Conservation (phyloP, 2,329 filamentous ascomycete genomes). For the Ceratocystiopsis brevicomis region DNA sequence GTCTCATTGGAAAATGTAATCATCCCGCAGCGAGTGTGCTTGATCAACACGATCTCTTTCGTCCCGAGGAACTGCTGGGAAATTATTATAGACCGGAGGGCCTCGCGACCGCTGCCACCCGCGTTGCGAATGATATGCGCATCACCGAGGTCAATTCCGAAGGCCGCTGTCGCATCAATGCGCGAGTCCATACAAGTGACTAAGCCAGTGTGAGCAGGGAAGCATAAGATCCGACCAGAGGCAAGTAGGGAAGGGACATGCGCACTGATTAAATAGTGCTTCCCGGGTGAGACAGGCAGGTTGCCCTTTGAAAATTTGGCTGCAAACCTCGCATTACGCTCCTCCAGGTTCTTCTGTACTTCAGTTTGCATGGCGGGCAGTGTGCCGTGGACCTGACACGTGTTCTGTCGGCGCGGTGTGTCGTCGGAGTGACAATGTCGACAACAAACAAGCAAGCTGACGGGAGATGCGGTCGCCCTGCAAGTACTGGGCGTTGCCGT, state of each 20-base stretch:
- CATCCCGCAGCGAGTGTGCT: slow-evolving; percentile 64
- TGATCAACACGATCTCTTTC: slow-evolving; percentile 53
- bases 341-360: slow-evolving; percentile 13
- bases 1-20: slow-evolving; percentile 44
- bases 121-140: slow-evolving; percentile 66
- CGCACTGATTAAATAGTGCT: slow-evolving; percentile 45
- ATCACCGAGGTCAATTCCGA: slow-evolving; percentile 54
- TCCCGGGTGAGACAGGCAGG: slow-evolving; percentile 48
- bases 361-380: slow-evolving; percentile 8
- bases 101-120: slow-evolving; percentile 47
- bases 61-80: slow-evolving; percentile 65
- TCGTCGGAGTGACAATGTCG: background rate
- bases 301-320: slow-evolving; percentile 42
- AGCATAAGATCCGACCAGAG: slow-evolving; percentile 6
- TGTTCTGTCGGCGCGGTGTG: background rate
- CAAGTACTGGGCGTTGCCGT: no score
- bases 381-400: no score
- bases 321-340: slow-evolving; percentile 13
- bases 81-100: slow-evolving; percentile 56
- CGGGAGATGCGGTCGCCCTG: no score
- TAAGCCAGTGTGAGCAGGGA: slow-evolving; percentile 9
- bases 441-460: no score
- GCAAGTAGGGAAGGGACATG: background rate
- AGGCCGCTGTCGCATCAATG: slow-evolving; percentile 45
- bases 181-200: slow-evolving; percentile 74